Evolutionary conservation across 2,329 filamentous ascomycete genomes (phyloP), one percentile per base, ranked within the genome.

Genomic region (Exserohilum turcica): DNA sequence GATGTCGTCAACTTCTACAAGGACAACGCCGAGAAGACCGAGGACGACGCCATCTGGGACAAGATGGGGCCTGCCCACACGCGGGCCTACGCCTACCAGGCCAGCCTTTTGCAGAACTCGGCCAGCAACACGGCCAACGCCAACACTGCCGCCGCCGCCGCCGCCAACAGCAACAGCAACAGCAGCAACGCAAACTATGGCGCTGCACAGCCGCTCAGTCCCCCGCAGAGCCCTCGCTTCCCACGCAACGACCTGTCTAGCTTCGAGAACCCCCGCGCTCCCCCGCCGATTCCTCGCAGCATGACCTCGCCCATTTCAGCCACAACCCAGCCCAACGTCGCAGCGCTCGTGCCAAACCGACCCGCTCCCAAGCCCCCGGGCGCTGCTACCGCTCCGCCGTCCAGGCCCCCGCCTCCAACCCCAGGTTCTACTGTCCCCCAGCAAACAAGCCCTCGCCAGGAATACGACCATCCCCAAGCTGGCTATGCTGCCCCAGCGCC

Each of bases 1-100:
- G 90, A 97, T 74, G 94, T 99, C 67, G 88, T 99, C 76, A 90
- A 89, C 54, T 97, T 97, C 74, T 97, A 96, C 81, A 95, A 97
- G 75, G 93, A 96, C 78, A 96, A 91, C 60, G 89, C 90, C 21
- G 91, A 93, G 65, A 84, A 82, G 65, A 86, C 85, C 54, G 85
- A 86, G 57, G 91, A 97, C 71, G 91, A 96, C 69, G 89, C 90
- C 66, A 88, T 94, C 52, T 91, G 94, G 80, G 92, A 97, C 75
- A 99, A 99, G 75, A 97, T 99, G 74, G 91, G 95, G 67, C 87
- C 96, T 78, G 91, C 89, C 47, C 86, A 88, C 67, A 82, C 87
- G 8, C 78, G 79, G 78, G 59, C 75, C 71, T 68, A 77, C 74
- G 62, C 74, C 62, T 70, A 74, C 67, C 68, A 72, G 57, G 61